These are phyloP conservation scores for Xylariaceae sp. DNA, from an alignment of 2,329 filamentous ascomycete genomes.

Conservation along the genomic window DNA sequence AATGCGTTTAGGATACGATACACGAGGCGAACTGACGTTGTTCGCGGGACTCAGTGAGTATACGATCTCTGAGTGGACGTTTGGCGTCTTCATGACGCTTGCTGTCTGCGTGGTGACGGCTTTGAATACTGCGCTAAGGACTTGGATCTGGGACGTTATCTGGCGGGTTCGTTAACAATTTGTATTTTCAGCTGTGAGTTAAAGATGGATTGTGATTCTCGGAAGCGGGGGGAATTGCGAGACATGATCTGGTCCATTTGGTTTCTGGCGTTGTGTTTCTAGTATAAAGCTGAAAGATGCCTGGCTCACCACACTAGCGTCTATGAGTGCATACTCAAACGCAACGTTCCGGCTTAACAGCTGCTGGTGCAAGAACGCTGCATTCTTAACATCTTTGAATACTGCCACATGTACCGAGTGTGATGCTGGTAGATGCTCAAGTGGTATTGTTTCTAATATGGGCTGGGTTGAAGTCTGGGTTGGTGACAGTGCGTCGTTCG, in stretches of 20 bases:
- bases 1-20: not conserved
- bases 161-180: slow-evolving; percentile 30
- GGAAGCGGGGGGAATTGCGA: not conserved
- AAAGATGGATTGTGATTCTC: not conserved
- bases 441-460: slow-evolving; percentile 60
- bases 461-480: too few relatives aligned
- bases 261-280: not conserved
- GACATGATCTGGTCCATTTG: too few relatives aligned
- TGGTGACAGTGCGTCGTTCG: too few relatives aligned
- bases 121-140: slow-evolving; percentile 73
- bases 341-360: slow-evolving; percentile 78
- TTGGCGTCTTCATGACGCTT: slow-evolving; percentile 69
- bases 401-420: slow-evolving; percentile 71
- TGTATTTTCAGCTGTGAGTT: not conserved
- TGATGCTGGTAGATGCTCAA: slow-evolving; percentile 71
- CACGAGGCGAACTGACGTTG: slow-evolving; percentile 56
- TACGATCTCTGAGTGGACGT: slow-evolving; percentile 87
- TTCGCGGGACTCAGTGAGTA: slow-evolving; percentile 76
- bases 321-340: slow-evolving; percentile 92
- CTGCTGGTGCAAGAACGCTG: slow-evolving; percentile 74
- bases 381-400: slow-evolving; percentile 75
- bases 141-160: slow-evolving; percentile 70
- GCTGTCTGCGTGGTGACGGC: slow-evolving; percentile 67
- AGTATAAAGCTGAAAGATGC: slow-evolving; percentile 21
- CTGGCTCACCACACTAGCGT: slow-evolving; percentile 74